Evolutionary conservation across 441 rosid genomes (phyloP), one percentile per base, ranked within the genome.

Genomic region (Rhodomyrtus psidioides): DNA sequence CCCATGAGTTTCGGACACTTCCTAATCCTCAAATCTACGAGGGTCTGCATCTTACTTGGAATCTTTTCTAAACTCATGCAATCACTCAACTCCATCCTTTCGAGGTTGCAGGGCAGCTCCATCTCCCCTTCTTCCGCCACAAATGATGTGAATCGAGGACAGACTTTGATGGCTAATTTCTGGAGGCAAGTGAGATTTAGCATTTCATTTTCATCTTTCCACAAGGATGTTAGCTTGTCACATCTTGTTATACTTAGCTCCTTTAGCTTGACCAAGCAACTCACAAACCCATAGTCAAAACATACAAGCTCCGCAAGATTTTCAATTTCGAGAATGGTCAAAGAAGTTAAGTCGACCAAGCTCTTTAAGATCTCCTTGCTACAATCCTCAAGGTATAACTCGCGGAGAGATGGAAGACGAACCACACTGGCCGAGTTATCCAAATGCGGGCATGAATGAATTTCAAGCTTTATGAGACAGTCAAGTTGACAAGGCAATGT

Each of bases 141-240:
- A 9, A 62, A 62, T 1, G 75, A 30, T 19, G 6, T 9, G 75
- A 62, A 17, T 9, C 0, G 44, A 62, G 7, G 24, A 62, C 75
- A 62, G 0, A 2, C 1, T 62, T 0, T 0, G 0, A 62, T 30
- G 13, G 0, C 7, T 4, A 17, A 4, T 17, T 9, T 1, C 0
- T 9, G 13, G 4, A 62, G 76, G 76, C 76, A 62, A 62, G 6
- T 4, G 1, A 62, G 76, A 30, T 62, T 62, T 2, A 0, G 12
- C 24, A 0, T 17, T 62, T 2, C 75, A 62, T 30, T 10, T 16
- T 44, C 13, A 30, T 30, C 24, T 8, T 17, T 44, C 75, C 75
- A 30, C 24, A 62, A 17, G 44, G 30, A 17, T 0, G 1, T 17
- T 30, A 62, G 44, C 75, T 30, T 30, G 13, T 9, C 6, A 17